phyloP scores from a whole-genome alignment of 2,329 filamentous ascomycete genomes.

The Ophiobolus disseminans region DNA sequence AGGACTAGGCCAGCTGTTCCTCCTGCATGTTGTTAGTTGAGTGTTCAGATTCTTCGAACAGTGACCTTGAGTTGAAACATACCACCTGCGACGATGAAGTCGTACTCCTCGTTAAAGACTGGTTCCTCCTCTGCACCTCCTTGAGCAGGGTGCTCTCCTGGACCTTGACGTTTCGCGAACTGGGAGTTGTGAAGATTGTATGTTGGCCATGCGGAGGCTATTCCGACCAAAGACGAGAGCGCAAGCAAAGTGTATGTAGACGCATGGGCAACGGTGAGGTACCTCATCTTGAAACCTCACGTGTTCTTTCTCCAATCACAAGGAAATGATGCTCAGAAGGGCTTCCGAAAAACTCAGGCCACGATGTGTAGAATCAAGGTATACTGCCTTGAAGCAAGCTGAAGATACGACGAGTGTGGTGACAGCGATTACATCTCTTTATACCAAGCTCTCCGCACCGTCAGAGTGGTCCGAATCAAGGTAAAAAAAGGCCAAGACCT shows the following conservation, averaged over 20 bases:
- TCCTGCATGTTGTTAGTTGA: constrained; percentile 8
- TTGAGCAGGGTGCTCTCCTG: constrained; percentile 12
- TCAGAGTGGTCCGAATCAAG: no score
- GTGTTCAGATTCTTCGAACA: not conserved
- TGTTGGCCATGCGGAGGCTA: constrained; percentile 19
- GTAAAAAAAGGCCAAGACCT: no score
- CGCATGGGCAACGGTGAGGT: no score
- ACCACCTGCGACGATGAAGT: constrained; percentile 28
- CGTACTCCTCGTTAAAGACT: constrained; percentile 25
- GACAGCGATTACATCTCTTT: no score
- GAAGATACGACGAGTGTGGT: no score
- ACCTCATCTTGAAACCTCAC: no score
- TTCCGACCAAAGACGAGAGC: constrained; percentile 9
- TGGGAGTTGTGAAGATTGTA: constrained; percentile 21
- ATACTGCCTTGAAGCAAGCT: no score
- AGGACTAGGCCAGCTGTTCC: constrained; percentile 37
- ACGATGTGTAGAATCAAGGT: no score
- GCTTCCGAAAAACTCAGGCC: no score
- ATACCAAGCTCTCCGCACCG: no score
- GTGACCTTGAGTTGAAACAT: not conserved
- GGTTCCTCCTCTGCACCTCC: constrained; percentile 9
- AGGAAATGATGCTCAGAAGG: no score
- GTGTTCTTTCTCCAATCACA: no score
- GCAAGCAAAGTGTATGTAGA: constrained; percentile 9
- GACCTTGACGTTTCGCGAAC: constrained; percentile 18